Evolutionary conservation across 2,329 filamentous ascomycete genomes (phyloP), one percentile per base, ranked within the genome.

Genomic region (Penicillium sp.): DNA sequence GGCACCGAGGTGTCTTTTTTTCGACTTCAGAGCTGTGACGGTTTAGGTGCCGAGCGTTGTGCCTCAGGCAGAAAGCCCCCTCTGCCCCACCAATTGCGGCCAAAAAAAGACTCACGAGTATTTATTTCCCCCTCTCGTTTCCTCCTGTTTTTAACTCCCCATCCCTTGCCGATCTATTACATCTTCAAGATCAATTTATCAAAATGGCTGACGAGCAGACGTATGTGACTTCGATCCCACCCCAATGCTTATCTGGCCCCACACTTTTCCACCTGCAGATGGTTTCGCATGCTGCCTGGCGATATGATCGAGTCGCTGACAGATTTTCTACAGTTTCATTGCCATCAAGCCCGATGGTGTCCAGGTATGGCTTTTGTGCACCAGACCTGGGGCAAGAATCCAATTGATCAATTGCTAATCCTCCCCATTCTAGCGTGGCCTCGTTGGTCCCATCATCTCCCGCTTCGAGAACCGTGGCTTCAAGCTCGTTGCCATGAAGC

Each of bases 321-420:
- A 43, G 51, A 53, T 51, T 62, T 62, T 53, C 49, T 53, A 63
- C 68, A 97, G 91, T 80, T 97, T 97, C 88, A 97, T 97, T 83
- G 93, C 93, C 73, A 89, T 98, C 84, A 98, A 98, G 90, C 93
- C 91, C 66, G 93, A 97, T 79, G 93, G 93, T 75, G 93, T 97
- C 78, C 93, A 96, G 85, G 90, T 95, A 85, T 63, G 65, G 46
- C 48, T 24, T 37, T 11, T 24, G 46, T n/a, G 11, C n/a, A 33
- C 12, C 34, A 5, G 24, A 42, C 29, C 29, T 32, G 11, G 44
- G 27, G 29, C 29, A 34, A 39, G 9, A 42, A 12, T 13, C 45
- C 45, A n/a, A 40, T 25, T 13, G 29, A 32, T 32, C 29, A 24
- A 47, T 24, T 4, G 59, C 63, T 69, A 50, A 68, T 58, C 43